These are phyloP conservation scores for Gleditsia sinensis DNA, from an alignment of 306 rosid genomes.

Conservation along the genomic window DNA sequence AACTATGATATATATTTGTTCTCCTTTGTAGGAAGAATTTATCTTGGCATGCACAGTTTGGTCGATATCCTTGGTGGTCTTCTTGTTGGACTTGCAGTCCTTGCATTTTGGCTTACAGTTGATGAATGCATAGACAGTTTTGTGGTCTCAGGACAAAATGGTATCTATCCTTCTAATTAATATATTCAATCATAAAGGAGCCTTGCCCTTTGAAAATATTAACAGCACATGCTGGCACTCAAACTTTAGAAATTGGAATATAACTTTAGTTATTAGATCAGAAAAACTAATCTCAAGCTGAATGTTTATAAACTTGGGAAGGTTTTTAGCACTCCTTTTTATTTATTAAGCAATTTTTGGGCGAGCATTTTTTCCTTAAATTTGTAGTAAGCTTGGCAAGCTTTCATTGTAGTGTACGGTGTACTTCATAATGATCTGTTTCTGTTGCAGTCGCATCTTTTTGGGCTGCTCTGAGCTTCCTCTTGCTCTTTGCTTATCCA, in stretches of 20 bases:
- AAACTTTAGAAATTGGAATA: conserved; percentile 20
- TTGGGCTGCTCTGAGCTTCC: conserved; percentile 83
- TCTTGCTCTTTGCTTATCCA: conserved; percentile 96
- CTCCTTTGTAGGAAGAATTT: conserved; percentile 78
- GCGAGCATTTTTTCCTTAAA: neutral
- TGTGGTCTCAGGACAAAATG: conserved; percentile 80
- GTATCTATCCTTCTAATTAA: conserved; percentile 46
- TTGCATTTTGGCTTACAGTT: conserved; percentile 74
- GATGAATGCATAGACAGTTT: conserved; percentile 65
- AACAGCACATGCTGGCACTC: conserved; percentile 2
- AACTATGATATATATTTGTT: conserved; percentile 32
- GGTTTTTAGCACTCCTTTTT: neutral
- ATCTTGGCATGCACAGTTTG: conserved; percentile 97
- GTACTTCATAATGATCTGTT: conserved; percentile 31
- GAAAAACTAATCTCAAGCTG: conserved; percentile 9
- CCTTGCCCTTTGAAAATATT: conserved; percentile 10
- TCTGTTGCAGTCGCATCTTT: conserved; percentile 72
- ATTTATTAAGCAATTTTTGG: conserved; percentile 16
- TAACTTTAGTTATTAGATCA: neutral
- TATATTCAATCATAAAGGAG: conserved; percentile 11
- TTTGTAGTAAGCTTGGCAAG: conserved; percentile 9
- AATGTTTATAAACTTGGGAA: neutral
- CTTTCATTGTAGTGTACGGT: conserved; percentile 6
- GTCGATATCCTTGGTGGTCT: conserved; percentile 80
- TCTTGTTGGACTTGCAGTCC: conserved; percentile 70